These are phyloP conservation scores for Saccharomycopsis oosterbeekiorum DNA, from an alignment of 805 yeast genomes.

Conservation along the genomic window DNA sequence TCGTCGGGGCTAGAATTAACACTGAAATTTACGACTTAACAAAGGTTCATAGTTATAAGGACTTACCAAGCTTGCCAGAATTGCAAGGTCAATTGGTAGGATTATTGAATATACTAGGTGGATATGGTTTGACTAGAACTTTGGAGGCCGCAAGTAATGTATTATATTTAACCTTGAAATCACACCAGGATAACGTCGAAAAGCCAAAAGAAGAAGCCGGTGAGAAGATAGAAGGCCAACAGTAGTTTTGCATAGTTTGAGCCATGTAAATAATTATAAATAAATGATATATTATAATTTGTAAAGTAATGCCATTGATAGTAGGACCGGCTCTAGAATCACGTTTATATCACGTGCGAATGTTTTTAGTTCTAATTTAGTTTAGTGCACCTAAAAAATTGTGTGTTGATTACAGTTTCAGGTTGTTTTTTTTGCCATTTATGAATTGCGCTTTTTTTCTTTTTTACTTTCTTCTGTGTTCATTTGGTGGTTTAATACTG, in stretches of 20 bases:
- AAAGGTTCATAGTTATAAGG: constrained; percentile 54
- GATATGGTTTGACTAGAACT: constrained; percentile 81
- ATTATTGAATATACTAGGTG: constrained; percentile 72
- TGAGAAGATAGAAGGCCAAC: neutral
- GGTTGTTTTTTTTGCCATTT: no score
- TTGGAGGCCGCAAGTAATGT: constrained; percentile 58
- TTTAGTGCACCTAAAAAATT: neutral
- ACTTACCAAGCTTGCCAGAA: constrained; percentile 59
- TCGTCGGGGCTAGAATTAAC: constrained; percentile 82
- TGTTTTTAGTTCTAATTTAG: neutral
- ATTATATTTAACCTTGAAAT: constrained; percentile 66
- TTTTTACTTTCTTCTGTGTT: neutral
- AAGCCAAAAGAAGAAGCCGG: constrained; percentile 2
- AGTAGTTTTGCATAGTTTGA: neutral
- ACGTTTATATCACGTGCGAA: neutral
- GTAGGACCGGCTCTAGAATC: neutral
- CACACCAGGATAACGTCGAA: constrained; percentile 29
- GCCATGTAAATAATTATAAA: neutral
- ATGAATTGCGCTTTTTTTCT: no score
- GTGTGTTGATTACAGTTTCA: neutral
- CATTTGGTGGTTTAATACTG: neutral
- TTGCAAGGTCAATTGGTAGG: constrained; percentile 79
- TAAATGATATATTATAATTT: neutral
- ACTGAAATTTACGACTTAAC: constrained; percentile 40
- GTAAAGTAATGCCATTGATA: neutral